phyloP scores from a whole-genome alignment of 2,329 filamentous ascomycete genomes.

The Monosporascus sp. region DNA sequence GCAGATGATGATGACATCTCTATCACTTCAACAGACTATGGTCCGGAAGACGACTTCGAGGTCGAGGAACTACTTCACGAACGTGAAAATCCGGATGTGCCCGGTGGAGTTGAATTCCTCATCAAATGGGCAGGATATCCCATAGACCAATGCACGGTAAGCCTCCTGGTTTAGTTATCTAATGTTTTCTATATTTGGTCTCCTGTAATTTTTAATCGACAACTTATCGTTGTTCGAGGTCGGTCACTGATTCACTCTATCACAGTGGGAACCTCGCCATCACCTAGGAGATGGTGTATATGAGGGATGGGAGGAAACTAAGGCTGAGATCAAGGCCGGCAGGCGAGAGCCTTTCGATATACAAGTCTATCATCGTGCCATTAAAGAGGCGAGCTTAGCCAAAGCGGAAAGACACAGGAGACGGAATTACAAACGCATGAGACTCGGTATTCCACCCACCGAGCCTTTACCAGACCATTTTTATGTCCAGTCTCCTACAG shows the following conservation, averaged over 20 bases:
- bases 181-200: neutral
- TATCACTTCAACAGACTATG: slow-evolving; percentile 47
- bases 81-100: slow-evolving; percentile 19
- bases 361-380: slow-evolving; percentile 31
- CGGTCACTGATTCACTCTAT: slow-evolving; percentile 30
- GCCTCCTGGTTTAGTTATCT: slow-evolving; percentile 24
- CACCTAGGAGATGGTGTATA: slow-evolving; percentile 37
- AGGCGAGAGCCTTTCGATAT: slow-evolving; percentile 33
- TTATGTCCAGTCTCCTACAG: slow-evolving; percentile 4
- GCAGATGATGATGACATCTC: slow-evolving; percentile 50
- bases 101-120: slow-evolving; percentile 44
- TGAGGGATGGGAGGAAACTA: slow-evolving; percentile 38
- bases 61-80: slow-evolving; percentile 52
- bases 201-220: too few relatives aligned
- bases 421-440: slow-evolving; percentile 39
- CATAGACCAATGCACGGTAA: slow-evolving; percentile 42
- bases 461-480: slow-evolving; percentile 8
- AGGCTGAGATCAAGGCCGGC: slow-evolving; percentile 30
- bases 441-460: slow-evolving; percentile 29
- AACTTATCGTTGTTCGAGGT: slow-evolving; percentile 32
- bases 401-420: slow-evolving; percentile 34
- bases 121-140: slow-evolving; percentile 61
- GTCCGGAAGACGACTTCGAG: slow-evolving; percentile 41
- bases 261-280: slow-evolving; percentile 44
- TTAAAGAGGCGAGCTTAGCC: slow-evolving; percentile 16